Base-by-base conservation (phyloP, 805 yeast species). In the Candida broadrunensis region DNA sequence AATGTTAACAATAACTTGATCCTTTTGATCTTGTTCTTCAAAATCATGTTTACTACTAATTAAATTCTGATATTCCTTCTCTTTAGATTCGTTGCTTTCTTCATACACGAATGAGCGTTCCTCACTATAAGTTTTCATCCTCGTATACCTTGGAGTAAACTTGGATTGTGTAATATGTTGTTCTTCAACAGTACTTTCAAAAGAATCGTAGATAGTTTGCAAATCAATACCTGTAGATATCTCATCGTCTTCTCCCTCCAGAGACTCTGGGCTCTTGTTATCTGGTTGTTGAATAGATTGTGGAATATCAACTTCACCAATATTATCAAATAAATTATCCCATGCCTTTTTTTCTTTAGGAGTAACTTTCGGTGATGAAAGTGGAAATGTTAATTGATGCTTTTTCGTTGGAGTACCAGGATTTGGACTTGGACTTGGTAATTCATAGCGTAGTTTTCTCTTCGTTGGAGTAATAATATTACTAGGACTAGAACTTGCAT, bases 321-420 rank as follows among this genome's bases (percentile, higher is more conserved):
- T 45, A 31, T 43, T 45, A 13, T 47, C 45, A 30, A 53, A 53
- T 29, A 55, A 39, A 18, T 36, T 34, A 26, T 40, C 41, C 58
- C 58, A 55, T 13, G 46, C 48, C 24, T 36, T 32, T 3, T 14
- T 33, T 26, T 25, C 23, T 27, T 7, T 21, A 9, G 33, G 32
- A 29, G 32, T 29, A 8, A 25, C 29, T 25, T 25, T 11, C 5
- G 29, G n/a, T 25, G 29, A 25, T 12, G 14, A 11, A 8, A n/a
- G n/a, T n/a, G n/a, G n/a, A n/a, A n/a, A n/a, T n/a, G n/a, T n/a
- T n/a, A n/a, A n/a, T n/a, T n/a, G n/a, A n/a, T n/a, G n/a, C n/a
- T n/a, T n/a, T n/a, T n/a, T n/a, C n/a, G n/a, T n/a, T n/a, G n/a
- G n/a, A n/a, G n/a, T n/a, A n/a, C n/a, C n/a, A n/a, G n/a, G n/a